Evolutionary conservation across 2,329 filamentous ascomycete species (phyloP).

Genomic region (Paracorniculantispora psalliotae): DNA sequence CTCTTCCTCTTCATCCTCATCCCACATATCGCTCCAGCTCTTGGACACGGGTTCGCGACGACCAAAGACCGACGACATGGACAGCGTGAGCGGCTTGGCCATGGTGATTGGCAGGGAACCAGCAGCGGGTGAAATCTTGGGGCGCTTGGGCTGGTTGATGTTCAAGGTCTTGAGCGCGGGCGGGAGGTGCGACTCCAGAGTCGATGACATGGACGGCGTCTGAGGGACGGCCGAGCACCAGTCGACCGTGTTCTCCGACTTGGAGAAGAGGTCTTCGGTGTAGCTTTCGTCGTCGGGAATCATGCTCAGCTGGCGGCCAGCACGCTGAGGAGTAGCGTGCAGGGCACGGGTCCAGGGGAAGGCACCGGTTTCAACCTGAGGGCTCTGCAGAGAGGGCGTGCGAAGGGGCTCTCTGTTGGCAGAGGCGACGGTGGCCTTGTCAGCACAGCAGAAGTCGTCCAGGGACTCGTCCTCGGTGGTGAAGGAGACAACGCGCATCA

Average conservation of each 20-base stretch:
- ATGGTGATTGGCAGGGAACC: conserved; percentile 75
- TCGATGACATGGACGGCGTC: conserved; percentile 77
- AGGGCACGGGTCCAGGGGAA: conserved; percentile 96
- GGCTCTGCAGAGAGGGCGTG: conserved; percentile 89
- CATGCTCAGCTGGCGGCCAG: conserved; percentile 76
- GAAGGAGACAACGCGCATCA: conserved; percentile 79
- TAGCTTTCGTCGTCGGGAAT: conserved; percentile 80
- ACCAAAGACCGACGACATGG: conserved; percentile 76
- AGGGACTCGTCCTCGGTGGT: conserved; percentile 87
- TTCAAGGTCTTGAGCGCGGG: conserved; percentile 73
- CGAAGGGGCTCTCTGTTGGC: conserved; percentile 92
- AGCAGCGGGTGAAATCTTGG: conserved; percentile 53
- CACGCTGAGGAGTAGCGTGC: conserved; percentile 66
- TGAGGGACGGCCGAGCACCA: conserved; percentile 76
- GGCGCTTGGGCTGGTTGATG: conserved; percentile 39
- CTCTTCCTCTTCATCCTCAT: conserved; percentile 70
- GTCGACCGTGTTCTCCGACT: conserved; percentile 65
- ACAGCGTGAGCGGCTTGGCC: conserved; percentile 65
- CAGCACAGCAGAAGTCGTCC: conserved; percentile 88
- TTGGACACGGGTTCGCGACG: conserved; percentile 81
- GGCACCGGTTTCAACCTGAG: conserved; percentile 71
- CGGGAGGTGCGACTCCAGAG: conserved; percentile 76
- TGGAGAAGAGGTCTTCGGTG: conserved; percentile 78
- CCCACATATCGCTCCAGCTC: conserved; percentile 99
- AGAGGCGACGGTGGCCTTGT: conserved; percentile 71